Conservation (phyloP, 164 flowering plant genomes). For the Vitis rotundifolia region DNA sequence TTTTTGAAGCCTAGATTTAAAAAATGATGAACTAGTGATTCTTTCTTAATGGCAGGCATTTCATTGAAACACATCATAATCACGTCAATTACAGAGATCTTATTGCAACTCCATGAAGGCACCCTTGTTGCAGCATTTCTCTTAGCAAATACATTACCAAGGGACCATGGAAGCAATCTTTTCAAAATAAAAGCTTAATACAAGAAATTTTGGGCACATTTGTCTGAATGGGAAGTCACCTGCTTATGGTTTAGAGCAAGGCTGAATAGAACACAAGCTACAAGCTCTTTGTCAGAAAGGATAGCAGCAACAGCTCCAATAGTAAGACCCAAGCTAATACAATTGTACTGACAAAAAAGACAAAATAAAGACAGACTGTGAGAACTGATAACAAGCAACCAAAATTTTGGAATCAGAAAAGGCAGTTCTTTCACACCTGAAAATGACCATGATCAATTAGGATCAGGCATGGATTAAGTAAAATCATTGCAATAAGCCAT, state of each 20-base stretch:
- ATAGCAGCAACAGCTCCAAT: constrained; percentile 87
- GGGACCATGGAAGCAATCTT: background rate
- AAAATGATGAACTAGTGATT: too few relatives aligned
- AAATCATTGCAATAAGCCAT: constrained; percentile 78
- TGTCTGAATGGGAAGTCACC: constrained; percentile 38
- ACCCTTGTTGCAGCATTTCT: too few relatives aligned
- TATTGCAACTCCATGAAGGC: too few relatives aligned
- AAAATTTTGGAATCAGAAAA: background rate
- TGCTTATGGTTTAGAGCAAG: constrained; percentile 95
- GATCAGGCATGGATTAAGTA: constrained; percentile 77
- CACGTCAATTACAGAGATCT: too few relatives aligned
- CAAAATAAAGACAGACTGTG: constrained; percentile 3
- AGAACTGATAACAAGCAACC: background rate
- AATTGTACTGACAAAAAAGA: constrained; percentile 69
- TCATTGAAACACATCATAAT: too few relatives aligned
- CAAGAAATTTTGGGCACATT: background rate
- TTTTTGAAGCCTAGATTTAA: too few relatives aligned
- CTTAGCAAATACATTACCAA: background rate
- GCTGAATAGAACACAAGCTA: constrained; percentile 61
- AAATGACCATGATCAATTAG: constrained; percentile 97
- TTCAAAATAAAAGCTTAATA: too few relatives aligned
- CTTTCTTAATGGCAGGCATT: too few relatives aligned
- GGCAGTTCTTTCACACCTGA: constrained; percentile 56
- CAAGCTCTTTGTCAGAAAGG: constrained; percentile 60
- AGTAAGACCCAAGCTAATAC: constrained; percentile 93